phyloP scores from a whole-genome alignment of 2,329 filamentous ascomycete species.

The Hypoxylon sp. region DNA sequence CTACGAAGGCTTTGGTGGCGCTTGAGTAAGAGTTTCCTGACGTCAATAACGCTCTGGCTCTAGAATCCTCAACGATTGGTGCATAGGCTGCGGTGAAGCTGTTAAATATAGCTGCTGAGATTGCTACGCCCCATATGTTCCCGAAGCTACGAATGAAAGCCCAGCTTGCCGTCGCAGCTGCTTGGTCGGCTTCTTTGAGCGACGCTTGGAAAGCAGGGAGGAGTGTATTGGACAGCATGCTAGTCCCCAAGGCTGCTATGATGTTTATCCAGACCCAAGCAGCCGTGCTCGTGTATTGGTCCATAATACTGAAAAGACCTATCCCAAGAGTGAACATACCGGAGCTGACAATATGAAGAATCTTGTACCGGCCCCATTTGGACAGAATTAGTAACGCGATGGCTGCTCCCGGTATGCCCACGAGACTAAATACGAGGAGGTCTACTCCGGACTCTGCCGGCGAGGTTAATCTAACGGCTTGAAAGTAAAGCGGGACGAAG shows the following conservation, averaged over 20 bases:
- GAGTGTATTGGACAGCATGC: conserved; percentile 58
- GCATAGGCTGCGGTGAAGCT: conserved; percentile 34
- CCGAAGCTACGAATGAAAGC: conserved; percentile 60
- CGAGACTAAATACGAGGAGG: conserved; percentile 47
- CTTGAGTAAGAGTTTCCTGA: conserved; percentile 45
- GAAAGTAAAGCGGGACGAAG: conserved; percentile 64
- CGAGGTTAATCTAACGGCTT: conserved; percentile 56
- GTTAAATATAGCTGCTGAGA: conserved; percentile 58
- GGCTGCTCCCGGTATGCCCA: conserved; percentile 43
- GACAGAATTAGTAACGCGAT: conserved; percentile 48
- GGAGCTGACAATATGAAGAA: conserved; percentile 50
- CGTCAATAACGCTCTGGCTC: conserved; percentile 27
- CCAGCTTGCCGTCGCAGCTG: conserved; percentile 56
- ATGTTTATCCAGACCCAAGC: conserved; percentile 59
- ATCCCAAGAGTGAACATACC: conserved; percentile 54
- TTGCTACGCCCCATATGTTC: conserved; percentile 59
- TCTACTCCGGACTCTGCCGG: conserved; percentile 53
- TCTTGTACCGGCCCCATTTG: conserved; percentile 48
- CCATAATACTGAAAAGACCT: conserved; percentile 58
- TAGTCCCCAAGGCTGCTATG: conserved; percentile 56
- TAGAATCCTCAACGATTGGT: conserved; percentile 25
- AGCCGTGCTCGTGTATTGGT: conserved; percentile 52
- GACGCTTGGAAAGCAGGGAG: conserved; percentile 59
- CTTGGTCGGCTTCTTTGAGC: conserved; percentile 51
- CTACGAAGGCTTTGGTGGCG: conserved; percentile 42